Conservation (phyloP, 805 yeast genomes). For the Candida insectalens region DNA sequence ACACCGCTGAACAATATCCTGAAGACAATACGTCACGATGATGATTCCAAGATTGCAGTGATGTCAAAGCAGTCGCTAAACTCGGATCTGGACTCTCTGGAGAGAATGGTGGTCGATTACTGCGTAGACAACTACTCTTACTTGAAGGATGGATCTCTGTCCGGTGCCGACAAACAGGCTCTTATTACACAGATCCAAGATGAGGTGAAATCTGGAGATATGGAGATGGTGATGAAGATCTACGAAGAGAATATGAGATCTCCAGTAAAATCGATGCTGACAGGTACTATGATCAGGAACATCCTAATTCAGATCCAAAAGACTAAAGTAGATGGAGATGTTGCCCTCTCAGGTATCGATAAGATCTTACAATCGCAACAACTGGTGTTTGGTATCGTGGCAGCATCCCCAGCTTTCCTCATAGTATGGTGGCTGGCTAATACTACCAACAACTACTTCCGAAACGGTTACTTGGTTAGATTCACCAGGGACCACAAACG, state of each 20-base stretch:
- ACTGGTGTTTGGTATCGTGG: slow-evolving; percentile 85
- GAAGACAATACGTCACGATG: slow-evolving; percentile 79
- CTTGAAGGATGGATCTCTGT: slow-evolving; percentile 3
- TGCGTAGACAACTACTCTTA: slow-evolving; percentile 27
- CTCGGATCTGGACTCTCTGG: slow-evolving; percentile 71
- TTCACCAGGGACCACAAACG: slow-evolving; percentile 26
- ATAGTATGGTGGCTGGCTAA: slow-evolving; percentile 39
- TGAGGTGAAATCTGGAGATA: slow-evolving; percentile 61
- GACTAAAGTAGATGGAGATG: slow-evolving; percentile 88
- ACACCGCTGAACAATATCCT: slow-evolving; percentile 65
- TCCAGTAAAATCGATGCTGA: slow-evolving; percentile 54
- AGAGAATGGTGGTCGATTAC: slow-evolving; percentile 80
- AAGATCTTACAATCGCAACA: slow-evolving; percentile 84
- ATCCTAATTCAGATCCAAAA: slow-evolving; percentile 89
- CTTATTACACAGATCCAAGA: slow-evolving; percentile 24
- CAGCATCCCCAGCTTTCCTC: slow-evolving; percentile 71
- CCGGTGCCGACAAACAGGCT: slow-evolving; percentile 10
- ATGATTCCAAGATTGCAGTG: slow-evolving; percentile 59
- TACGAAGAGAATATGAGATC: slow-evolving; percentile 68
- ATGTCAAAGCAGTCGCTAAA: slow-evolving; percentile 70
- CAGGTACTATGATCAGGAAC: slow-evolving; percentile 68
- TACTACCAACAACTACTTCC: slow-evolving; percentile 20
- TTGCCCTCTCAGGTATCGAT: slow-evolving; percentile 88
- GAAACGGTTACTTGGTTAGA: slow-evolving; percentile 27
- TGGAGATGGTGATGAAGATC: slow-evolving; percentile 67